Base-by-base conservation (phyloP, 495 filamentous ascomycete genomes). In the Neurospora sp. region DNA sequence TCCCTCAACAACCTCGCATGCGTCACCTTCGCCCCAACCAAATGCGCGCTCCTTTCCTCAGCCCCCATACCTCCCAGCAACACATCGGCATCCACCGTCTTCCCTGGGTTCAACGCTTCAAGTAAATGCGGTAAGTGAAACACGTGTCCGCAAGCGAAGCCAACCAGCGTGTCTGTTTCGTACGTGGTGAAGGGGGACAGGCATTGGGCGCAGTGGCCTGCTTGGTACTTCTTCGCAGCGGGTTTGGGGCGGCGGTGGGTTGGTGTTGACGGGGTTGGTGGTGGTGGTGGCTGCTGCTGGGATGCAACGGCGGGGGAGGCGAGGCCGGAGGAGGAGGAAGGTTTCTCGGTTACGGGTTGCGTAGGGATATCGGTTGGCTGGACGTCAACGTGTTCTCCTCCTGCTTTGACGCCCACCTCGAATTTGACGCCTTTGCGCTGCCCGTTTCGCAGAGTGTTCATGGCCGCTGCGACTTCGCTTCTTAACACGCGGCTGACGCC, bases 71-170 rank as follows among this genome's bases (percentile, higher is more conserved):
- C 72, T 20, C 38, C 42, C 68, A 76, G 14, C 22, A 75, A 16
- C 8, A 76, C 75, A 14, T 76, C 71, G 3, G 76, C 73, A 35
- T 82, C 81, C 35, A 78, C 71, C 6, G 73, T 65, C 68, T 83
- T 72, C 0, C 80, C 83, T 0, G 84, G 84, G 40, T 85, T 76
- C 70, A 88, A 68, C 61, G 85, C 77, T 74, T 81, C 82, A 1
- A 93, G 86, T 16, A 99, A 82, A 77, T 97, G 96, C 9, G 89
- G 86, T 8, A 98, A 84, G 75, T 99, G 96, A 81, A 94, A 99
- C 40, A 94, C 87, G 77, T 99, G 94, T 1, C 92, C 91, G 80
- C 96, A 99, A 6, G 92, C 92, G 74, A 98, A 99, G 40, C 92
- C 94, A 8, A 98, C 87, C 9, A 99, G 88, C 8, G 93, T 92